Percentiles rank a stretch among this genome's conserved stretches.
phyloP scores from a whole-genome alignment of 2,329 filamentous ascomycete species.

The Stagonosporopsis chrysanthemi region DNA sequence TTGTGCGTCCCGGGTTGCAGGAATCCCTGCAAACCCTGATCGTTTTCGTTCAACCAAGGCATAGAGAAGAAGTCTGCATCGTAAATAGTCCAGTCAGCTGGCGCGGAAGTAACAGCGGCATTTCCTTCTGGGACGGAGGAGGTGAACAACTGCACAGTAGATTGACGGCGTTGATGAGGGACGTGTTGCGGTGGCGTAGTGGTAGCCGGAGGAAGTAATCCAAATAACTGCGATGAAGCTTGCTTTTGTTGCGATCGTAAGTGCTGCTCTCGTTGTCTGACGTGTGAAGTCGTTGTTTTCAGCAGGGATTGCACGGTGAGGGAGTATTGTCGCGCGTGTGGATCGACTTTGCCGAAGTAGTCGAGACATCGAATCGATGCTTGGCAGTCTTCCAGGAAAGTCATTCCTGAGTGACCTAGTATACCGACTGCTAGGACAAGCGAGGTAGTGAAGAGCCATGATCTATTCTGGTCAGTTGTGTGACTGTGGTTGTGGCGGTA shows the following conservation, averaged over 20 bases:
- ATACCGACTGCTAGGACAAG: conserved; percentile 39
- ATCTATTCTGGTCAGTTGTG: conserved; percentile 22
- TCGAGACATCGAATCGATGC: conserved; percentile 36
- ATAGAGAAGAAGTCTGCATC: conserved; percentile 43
- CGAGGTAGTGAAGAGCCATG: conserved; percentile 43
- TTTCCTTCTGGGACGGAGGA: conserved; percentile 16
- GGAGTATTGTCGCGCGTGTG: conserved; percentile 43
- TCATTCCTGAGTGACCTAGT: conserved; percentile 33
- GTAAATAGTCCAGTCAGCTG: conserved; percentile 42
- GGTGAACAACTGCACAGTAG: conserved; percentile 5
- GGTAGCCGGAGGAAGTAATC: conserved; percentile 28
- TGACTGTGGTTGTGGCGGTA: neutral
- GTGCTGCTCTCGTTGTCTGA: conserved; percentile 33
- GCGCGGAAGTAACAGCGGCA: conserved; percentile 13
- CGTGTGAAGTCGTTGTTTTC: conserved; percentile 34
- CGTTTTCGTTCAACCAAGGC: conserved; percentile 42
- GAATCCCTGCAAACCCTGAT: conserved; percentile 42
- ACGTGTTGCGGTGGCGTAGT: conserved; percentile 3
- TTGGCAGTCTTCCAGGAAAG: conserved; percentile 32
- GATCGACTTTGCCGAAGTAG: conserved; percentile 38
- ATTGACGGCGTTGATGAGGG: conserved; percentile 3
- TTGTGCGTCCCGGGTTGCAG: conserved; percentile 42
- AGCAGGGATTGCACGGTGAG: conserved; percentile 37
- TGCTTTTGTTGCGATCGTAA: conserved; percentile 36
- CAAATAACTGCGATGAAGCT: conserved; percentile 42